Percentiles rank a stretch among this genome's conserved stretches.
Conservation (phyloP, 768 basidiomycete species). For the Collybia mongolica region DNA sequence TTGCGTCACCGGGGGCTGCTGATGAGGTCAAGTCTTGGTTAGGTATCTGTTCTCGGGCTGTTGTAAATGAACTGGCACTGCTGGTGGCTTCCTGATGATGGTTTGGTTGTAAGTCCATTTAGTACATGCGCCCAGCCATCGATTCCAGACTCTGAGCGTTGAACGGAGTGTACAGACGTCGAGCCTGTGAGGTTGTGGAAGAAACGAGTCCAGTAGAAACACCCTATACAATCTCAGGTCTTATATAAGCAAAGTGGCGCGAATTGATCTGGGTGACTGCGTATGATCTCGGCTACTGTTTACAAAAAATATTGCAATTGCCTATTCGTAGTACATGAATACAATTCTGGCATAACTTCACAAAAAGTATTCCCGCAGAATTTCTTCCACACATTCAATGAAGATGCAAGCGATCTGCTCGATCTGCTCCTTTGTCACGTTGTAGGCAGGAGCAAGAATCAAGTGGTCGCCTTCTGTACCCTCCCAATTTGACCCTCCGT, state of each 20-base stretch:
- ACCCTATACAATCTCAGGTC: conserved; percentile 31
- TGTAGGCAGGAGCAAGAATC: conserved; percentile 81
- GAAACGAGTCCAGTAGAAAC: conserved; percentile 28
- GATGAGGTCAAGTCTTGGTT: conserved; percentile 36
- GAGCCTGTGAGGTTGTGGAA: conserved; percentile 28
- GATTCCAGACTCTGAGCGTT: conserved; percentile 48
- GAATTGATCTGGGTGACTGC: conserved; percentile 12
- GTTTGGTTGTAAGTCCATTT: conserved; percentile 87
- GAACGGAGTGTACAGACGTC: conserved; percentile 31
- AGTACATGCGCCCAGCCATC: conserved; percentile 87
- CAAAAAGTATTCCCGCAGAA: conserved; percentile 40
- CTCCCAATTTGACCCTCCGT: conserved; percentile 65
- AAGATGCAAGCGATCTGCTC: conserved; percentile 66
- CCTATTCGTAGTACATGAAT: neutral
- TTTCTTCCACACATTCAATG: conserved; percentile 65
- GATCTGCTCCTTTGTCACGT: conserved; percentile 66
- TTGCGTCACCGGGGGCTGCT: conserved; percentile 46
- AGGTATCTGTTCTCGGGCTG: conserved; percentile 37
- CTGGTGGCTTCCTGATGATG: conserved; percentile 71
- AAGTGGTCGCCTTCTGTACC: conserved; percentile 71
- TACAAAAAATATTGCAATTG: neutral
- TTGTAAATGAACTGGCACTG: conserved; percentile 56
- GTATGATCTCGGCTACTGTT: too few species aligned
- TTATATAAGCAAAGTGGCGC: conserved; percentile 49
- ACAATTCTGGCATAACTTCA: conserved; percentile 3